phyloP scores from a whole-genome alignment of 768 basidiomycete genomes.

The Phlegmacium glaucopus region DNA sequence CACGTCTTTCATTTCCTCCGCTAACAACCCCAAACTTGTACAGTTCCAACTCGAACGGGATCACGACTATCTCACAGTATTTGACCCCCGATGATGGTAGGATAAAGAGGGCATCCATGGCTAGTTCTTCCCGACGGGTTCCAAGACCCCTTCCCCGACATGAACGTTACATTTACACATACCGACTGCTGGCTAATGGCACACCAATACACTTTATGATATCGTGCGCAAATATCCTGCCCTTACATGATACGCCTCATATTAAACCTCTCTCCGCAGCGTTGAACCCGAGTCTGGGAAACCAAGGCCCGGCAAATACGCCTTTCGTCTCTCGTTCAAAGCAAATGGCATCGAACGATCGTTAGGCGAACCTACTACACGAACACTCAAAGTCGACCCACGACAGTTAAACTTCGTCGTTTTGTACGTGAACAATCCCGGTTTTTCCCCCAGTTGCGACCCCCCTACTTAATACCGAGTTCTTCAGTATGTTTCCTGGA shows the following conservation, averaged over 20 bases:
- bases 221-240: constrained; percentile 35
- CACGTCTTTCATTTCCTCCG: constrained; percentile 13
- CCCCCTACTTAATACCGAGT: neutral
- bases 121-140: constrained; percentile 2
- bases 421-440: constrained; percentile 42
- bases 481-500: constrained; percentile 58
- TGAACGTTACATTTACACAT: constrained; percentile 52
- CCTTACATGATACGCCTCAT: neutral
- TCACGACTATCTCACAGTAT: constrained; percentile 18
- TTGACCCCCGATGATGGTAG: constrained; percentile 7
- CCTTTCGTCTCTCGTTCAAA: constrained; percentile 52
- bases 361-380: constrained; percentile 42
- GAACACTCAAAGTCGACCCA: constrained; percentile 51
- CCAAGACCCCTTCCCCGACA: constrained; percentile 21
- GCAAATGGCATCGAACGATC: constrained; percentile 53
- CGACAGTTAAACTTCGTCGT: constrained; percentile 54
- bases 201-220: constrained; percentile 49
- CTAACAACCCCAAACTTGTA: constrained; percentile 7
- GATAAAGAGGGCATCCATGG: constrained; percentile 16
- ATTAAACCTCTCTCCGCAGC: constrained; percentile 19
- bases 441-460: neutral
- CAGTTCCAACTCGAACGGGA: constrained; percentile 25
- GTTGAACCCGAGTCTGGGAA: constrained; percentile 42
- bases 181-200: constrained; percentile 40
- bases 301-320: constrained; percentile 44